Percentiles rank a stretch among this genome's conserved stretches.
Conservation (phyloP, 2,329 filamentous ascomycete genomes). For the Chrysosporium queenslandicum region DNA sequence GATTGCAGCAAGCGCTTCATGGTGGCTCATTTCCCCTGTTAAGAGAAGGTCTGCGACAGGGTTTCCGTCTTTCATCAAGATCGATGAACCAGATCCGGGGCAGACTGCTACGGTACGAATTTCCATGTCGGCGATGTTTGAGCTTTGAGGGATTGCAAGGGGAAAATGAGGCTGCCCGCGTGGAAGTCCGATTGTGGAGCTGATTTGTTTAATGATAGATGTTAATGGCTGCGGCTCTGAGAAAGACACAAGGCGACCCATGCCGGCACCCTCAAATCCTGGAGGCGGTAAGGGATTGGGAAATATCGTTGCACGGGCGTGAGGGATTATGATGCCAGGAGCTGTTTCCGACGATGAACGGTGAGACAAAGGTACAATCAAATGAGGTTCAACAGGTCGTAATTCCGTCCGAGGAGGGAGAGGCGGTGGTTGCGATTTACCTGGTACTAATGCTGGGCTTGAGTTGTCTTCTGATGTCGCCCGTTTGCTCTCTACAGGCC, state of each 20-base stretch:
- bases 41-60: slow-evolving; percentile 64
- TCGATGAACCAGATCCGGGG: slow-evolving; percentile 72
- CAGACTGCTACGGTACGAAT: slow-evolving; percentile 73
- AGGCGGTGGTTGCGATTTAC: not conserved
- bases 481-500: not conserved
- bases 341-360: not conserved
- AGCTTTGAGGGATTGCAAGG: slow-evolving; percentile 53
- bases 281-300: slow-evolving; percentile 29
- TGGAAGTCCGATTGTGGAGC: slow-evolving; percentile 54
- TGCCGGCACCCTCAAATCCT: slow-evolving; percentile 45
- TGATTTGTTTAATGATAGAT: slow-evolving; percentile 53
- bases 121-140: slow-evolving; percentile 43
- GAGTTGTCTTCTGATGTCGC: slow-evolving; percentile 5
- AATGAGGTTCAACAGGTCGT: not conserved
- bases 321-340: slow-evolving; percentile 21
- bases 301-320: slow-evolving; percentile 38
- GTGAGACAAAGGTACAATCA: slow-evolving; percentile 17
- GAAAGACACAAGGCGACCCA: slow-evolving; percentile 53
- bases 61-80: slow-evolving; percentile 50
- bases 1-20: slow-evolving; percentile 76
- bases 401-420: slow-evolving; percentile 5
- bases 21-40: slow-evolving; percentile 88
- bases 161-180: slow-evolving; percentile 55
- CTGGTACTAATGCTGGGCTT: slow-evolving; percentile 13
- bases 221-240: slow-evolving; percentile 43